These are phyloP conservation scores for Gomphus bonarii DNA, from an alignment of 1,284 basidiomycete species.

Conservation along the genomic window DNA sequence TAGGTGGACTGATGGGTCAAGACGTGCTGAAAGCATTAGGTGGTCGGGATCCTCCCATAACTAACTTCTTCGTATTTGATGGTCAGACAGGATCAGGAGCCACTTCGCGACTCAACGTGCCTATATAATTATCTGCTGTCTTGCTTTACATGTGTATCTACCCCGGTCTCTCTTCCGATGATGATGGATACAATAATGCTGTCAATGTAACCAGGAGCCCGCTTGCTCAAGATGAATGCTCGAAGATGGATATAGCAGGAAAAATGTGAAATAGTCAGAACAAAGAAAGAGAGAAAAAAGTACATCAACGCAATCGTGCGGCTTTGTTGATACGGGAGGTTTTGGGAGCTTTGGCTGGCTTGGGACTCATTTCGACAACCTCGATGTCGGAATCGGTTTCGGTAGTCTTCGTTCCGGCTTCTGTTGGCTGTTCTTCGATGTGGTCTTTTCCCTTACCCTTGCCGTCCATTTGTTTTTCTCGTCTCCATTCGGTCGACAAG, in stretches of 20 bases:
- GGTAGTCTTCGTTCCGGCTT: neutral
- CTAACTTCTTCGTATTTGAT: conserved; percentile 88
- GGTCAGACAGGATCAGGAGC: conserved; percentile 70
- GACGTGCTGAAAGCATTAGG: conserved; percentile 90
- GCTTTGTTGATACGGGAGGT: neutral
- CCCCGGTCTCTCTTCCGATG: neutral
- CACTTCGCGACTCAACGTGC: conserved; percentile 45
- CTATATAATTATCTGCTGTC: neutral
- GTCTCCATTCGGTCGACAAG: conserved; percentile 12
- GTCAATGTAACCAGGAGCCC: neutral
- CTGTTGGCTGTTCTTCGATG: neutral
- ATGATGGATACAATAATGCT: neutral
- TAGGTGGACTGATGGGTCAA: conserved; percentile 91
- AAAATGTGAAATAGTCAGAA: neutral
- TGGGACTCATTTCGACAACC: conserved; percentile 4
- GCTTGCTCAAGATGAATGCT: neutral
- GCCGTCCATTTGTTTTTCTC: neutral
- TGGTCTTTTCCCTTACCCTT: conserved; percentile 2
- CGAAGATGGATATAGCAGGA: neutral
- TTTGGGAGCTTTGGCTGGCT: neutral
- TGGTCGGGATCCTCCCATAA: conserved; percentile 83
- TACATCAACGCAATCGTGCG: neutral
- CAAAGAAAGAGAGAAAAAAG: neutral
- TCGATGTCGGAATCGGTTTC: conserved; percentile 8
- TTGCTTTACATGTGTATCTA: neutral